Percentiles rank a stretch among this genome's conserved stretches.
These are phyloP conservation scores for Erythrobasidium yunnanense DNA, from an alignment of 768 basidiomycete species.

Conservation along the genomic window DNA sequence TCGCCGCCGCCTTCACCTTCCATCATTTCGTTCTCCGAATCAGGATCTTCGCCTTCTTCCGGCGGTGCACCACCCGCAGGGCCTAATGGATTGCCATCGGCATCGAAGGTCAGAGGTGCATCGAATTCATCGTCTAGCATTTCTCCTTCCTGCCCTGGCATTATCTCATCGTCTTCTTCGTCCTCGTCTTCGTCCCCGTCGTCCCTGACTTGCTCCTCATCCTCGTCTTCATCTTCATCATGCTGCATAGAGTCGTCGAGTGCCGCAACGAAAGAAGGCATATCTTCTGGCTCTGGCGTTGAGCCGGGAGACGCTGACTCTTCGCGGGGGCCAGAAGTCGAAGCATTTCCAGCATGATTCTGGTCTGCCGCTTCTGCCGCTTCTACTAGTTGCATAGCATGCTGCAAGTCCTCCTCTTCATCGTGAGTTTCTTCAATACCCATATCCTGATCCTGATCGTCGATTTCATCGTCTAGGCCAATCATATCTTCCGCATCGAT, in stretches of 20 bases:
- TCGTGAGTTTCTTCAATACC: conserved; percentile 12
- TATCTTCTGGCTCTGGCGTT: no score
- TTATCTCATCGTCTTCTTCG: conserved; percentile 9
- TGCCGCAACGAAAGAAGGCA: no score
- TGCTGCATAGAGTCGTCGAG: not conserved
- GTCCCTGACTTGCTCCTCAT: conserved; percentile 26
- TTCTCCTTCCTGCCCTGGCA: not conserved
- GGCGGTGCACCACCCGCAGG: not conserved
- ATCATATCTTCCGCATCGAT: conserved; percentile 8
- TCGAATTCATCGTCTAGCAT: conserved; percentile 9
- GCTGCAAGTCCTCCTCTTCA: conserved; percentile 12
- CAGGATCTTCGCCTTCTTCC: conserved; percentile 21
- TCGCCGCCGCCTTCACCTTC: conserved; percentile 14
- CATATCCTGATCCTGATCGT: not conserved
- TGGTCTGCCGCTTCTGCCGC: not conserved
- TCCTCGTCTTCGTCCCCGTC: conserved; percentile 23
- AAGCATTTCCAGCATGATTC: no score
- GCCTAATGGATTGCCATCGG: not conserved
- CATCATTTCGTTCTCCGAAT: not conserved
- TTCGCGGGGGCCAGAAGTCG: no score
- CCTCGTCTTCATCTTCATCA: conserved; percentile 13
- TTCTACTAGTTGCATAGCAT: not conserved
- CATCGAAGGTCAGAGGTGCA: conserved; percentile 11
- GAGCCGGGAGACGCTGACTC: no score
- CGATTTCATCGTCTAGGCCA: not conserved